Base-by-base conservation (phyloP, 1,284 basidiomycete genomes). In the Meira nashicola region DNA sequence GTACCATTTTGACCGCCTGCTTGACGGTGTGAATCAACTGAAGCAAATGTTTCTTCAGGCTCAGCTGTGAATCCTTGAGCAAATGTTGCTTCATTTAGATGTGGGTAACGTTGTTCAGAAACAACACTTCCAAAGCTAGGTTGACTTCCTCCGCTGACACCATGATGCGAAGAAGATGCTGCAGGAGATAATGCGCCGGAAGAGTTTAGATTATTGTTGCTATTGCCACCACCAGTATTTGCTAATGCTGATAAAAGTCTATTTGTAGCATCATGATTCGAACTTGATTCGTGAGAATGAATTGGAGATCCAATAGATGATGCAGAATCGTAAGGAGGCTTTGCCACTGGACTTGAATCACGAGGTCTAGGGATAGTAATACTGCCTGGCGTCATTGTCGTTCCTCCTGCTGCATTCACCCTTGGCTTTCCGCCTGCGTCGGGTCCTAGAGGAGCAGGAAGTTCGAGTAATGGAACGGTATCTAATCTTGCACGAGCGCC, bases 361-460 rank as follows among this genome's bases (percentile, higher is more conserved):
- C 70, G 64, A 33, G 64, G 68, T 46, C 65, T 58, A 2, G 67
- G 63, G 25, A 67, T 65, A 25, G 66, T 64, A 21, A 67, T 64
- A 17, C 61, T 64, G 15, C 66, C 66, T 12, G 46, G 46, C 25
- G 17, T 48, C 17, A 14, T 48, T 12, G 46, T 15, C 9, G 64
- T 58, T 17, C 43, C 59, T 56, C 43, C 62, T 60, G 40, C 47
- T 54, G 25, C 62, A 62, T 48, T 38, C 53, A 47, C 54, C 15
- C 40, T 17, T 6, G 58, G 40, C 41, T 68, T 66, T 25, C 65
- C 63, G 51, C 65, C 64, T 50, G 66, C 70, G 46, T 75, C 69
- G 0, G 73, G 66, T 21, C 70, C 76, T n/a, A 78, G 63, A 37
- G 76, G 71, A 15, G 73, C 76, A 11, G 76, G 76, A 33, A 78